Evolutionary conservation across 306 rosid genomes (phyloP), one percentile per base, ranked within the genome.

Genomic region (Erythrophleum fordii): DNA sequence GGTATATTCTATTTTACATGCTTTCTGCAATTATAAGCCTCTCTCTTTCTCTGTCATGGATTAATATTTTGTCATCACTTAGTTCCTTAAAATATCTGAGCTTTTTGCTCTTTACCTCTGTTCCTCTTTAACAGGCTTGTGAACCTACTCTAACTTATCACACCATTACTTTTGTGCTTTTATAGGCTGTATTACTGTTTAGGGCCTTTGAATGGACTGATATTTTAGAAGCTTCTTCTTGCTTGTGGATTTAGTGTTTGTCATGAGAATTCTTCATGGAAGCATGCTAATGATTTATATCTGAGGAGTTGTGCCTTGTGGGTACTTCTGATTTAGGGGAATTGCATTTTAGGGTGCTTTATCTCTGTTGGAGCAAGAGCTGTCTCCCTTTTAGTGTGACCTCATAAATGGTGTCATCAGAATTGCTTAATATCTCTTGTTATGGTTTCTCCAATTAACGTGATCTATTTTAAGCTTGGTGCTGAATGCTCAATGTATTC

Each of bases 1-100:
- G 97, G 99, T 94, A 74, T 65, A 35, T 23, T 51, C 8, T 17
- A 23, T 41, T 71, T 76, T 37, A 34, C 69, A 20, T 80, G 16
- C 37, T 66, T 55, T 81, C 28, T 75, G 23, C 69, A 59, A 26
- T 25, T 26, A 44, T 60, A 25, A 26, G 58, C n/a, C 25, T 39
- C 41, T 17, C 44, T 20, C 4, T 59, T 8, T 17, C 39, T 13
- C 48, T 42, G 11, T 26, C 18, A 1, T n/a, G 22, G 59, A 22
- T 17, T 76, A 35, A 60, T 49, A 20, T 8, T 60, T 72, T 51
- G 5, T 28, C 49, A 7, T 80, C 46, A 18, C 39, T 28, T 69
- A 14, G 35, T 75, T 5, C 3, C 37, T 0, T 11, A 17, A 65
- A 26, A 55, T 23, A 48, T 79, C 52, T 69, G 35, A 78, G 44